phyloP scores from a whole-genome alignment of 2,329 filamentous ascomycete species.

The Microdochium bolleyi region DNA sequence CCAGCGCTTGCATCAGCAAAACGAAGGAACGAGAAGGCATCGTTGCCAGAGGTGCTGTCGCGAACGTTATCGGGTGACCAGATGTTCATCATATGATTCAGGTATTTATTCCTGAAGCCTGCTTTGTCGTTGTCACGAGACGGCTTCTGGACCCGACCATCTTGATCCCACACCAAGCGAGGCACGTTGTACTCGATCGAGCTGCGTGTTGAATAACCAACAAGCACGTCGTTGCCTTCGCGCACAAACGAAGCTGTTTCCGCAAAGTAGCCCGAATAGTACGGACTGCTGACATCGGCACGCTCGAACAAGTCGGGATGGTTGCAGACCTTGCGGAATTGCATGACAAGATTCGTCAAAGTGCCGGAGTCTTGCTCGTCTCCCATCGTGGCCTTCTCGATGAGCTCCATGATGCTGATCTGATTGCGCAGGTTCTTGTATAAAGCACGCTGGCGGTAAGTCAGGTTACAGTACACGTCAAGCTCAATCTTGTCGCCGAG shows the following conservation, averaged over 20 bases:
- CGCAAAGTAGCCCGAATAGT: constrained; percentile 78
- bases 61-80: constrained; percentile 76
- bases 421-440: constrained; percentile 91
- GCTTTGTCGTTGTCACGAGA: constrained; percentile 66
- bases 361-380: constrained; percentile 94
- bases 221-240: constrained; percentile 71
- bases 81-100: constrained; percentile 81
- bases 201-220: constrained; percentile 83
- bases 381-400: constrained; percentile 91
- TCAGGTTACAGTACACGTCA: constrained; percentile 93
- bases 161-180: constrained; percentile 71
- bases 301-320: constrained; percentile 96
- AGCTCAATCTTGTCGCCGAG: constrained; percentile 97
- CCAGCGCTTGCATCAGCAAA: constrained; percentile 71
- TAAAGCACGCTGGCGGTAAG: constrained; percentile 89
- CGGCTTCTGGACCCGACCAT: constrained; percentile 66
- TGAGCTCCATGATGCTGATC: constrained; percentile 97
- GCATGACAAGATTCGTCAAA: constrained; percentile 98
- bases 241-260: constrained; percentile 94
- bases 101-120: constrained; percentile 71
- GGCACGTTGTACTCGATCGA: constrained; percentile 80
- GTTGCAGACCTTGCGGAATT: constrained; percentile 99
- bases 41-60: constrained; percentile 49
- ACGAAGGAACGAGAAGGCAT: constrained; percentile 81
- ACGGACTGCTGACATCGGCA: constrained; percentile 81